Conservation (phyloP, 306 rosid species). For the Acacia acuminata region DNA sequence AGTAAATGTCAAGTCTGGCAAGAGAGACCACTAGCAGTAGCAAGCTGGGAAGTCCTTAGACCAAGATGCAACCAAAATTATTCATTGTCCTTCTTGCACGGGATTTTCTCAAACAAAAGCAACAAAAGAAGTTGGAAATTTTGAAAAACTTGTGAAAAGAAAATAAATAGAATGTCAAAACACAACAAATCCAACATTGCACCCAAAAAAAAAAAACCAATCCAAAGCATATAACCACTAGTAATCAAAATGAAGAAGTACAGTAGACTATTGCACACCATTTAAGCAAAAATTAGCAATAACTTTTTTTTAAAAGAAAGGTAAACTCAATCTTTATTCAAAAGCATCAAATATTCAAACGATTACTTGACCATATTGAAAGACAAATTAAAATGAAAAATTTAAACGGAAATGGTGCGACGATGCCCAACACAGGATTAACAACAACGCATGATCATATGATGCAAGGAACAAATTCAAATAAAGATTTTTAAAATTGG, state of each 20-base stretch:
- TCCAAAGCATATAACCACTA: neutral
- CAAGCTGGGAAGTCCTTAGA: slow-evolving; percentile 49
- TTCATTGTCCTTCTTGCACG: slow-evolving; percentile 41
- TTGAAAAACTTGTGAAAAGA: neutral
- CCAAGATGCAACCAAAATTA: slow-evolving; percentile 41
- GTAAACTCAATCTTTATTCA: no score
- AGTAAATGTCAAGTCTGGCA: slow-evolving; percentile 48
- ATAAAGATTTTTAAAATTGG: no score
- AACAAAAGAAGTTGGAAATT: neutral
- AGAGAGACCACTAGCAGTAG: slow-evolving; percentile 37
- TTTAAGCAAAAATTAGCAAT: neutral
- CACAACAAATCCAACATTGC: neutral
- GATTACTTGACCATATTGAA: no score
- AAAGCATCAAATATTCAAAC: no score
- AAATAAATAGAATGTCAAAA: neutral
- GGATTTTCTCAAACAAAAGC: neutral
- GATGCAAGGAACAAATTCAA: no score
- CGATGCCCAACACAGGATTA: no score
- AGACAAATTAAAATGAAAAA: no score
- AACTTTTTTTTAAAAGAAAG: no score
- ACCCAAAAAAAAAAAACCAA: neutral
- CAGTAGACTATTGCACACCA: no score
- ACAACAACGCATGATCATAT: no score
- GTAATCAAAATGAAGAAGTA: neutral
- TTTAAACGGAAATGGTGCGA: no score